These are phyloP conservation scores for Verticillium nubilum DNA, from an alignment of 2,329 filamentous ascomycete genomes.

Conservation along the genomic window DNA sequence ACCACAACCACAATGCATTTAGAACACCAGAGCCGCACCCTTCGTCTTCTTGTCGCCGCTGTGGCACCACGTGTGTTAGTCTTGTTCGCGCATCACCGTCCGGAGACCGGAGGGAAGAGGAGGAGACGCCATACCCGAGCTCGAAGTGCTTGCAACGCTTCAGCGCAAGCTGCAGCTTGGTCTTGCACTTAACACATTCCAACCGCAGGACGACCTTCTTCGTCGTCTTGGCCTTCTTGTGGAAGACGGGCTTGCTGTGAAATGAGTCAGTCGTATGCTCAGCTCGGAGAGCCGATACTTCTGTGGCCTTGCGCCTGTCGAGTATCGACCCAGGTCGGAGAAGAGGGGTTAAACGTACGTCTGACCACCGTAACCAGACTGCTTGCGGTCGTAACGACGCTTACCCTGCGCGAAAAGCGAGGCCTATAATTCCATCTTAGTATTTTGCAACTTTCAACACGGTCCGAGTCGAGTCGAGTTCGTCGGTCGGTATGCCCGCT, in stretches of 20 bases:
- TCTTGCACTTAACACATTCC: constrained; percentile 97
- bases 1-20: constrained; percentile 50
- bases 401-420: constrained; percentile 98
- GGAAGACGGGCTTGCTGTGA: constrained; percentile 85
- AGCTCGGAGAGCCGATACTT: neutral
- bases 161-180: constrained; percentile 93
- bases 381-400: constrained; percentile 99
- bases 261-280: neutral
- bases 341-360: constrained; percentile 37
- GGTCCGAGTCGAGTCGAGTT: neutral
- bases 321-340: neutral
- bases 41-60: constrained; percentile 99
- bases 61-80: constrained; percentile 15
- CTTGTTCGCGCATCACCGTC: neutral
- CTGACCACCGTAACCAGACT: constrained; percentile 99
- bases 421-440: constrained; percentile 44
- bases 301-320: neutral
- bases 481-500: constrained; percentile 10
- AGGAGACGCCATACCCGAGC: constrained; percentile 73
- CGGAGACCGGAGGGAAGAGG: neutral
- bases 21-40: constrained; percentile 99
- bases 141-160: constrained; percentile 99
- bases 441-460: neutral
- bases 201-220: constrained; percentile 99
- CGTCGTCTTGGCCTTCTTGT: constrained; percentile 99